Evolutionary conservation across 306 rosid genomes (phyloP).

Genomic region (Arachis stenosperma): DNA sequence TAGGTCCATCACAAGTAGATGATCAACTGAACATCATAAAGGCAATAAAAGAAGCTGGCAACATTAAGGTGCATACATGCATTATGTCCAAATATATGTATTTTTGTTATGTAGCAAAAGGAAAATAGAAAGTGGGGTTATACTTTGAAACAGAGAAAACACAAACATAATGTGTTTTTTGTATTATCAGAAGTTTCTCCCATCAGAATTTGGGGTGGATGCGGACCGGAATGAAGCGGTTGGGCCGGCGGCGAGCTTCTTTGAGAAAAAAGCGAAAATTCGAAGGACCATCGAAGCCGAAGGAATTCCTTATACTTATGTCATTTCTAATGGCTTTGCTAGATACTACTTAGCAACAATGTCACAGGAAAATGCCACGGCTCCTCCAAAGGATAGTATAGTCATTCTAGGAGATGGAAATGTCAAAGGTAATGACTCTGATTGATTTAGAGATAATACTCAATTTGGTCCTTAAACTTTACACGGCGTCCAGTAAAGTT

Average conservation of each 20-base stretch:
- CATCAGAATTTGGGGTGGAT: constrained; percentile 43
- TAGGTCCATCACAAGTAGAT: constrained; percentile 3
- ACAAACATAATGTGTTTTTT: not conserved
- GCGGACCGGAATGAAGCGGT: constrained; percentile 28
- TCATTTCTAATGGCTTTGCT: constrained; percentile 26
- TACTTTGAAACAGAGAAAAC: too few species aligned
- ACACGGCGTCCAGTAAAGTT: too few species aligned
- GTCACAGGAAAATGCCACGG: constrained; percentile 24
- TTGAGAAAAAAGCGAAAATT: constrained; percentile 20
- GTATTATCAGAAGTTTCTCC: constrained; percentile 26
- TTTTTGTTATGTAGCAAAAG: too few species aligned
- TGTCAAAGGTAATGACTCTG: constrained; percentile 21
- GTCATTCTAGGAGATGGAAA: constrained; percentile 41
- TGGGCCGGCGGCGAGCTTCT: constrained; percentile 6
- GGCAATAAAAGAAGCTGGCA: constrained; percentile 50
- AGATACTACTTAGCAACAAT: constrained; percentile 2
- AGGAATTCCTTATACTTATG: constrained; percentile 37
- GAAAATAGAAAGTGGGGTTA: not conserved
- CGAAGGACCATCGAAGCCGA: constrained; percentile 35
- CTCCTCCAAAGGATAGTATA: constrained; percentile 35
- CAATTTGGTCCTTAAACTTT: too few species aligned
- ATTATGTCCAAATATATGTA: too few species aligned
- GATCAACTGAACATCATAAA: constrained; percentile 38
- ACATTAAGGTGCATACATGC: constrained; percentile 31
- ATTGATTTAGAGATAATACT: too few species aligned